Evolutionary conservation across 2,329 filamentous ascomycete genomes (phyloP), one percentile per base, ranked within the genome.

Genomic region (Zymoseptoria crescenta): DNA sequence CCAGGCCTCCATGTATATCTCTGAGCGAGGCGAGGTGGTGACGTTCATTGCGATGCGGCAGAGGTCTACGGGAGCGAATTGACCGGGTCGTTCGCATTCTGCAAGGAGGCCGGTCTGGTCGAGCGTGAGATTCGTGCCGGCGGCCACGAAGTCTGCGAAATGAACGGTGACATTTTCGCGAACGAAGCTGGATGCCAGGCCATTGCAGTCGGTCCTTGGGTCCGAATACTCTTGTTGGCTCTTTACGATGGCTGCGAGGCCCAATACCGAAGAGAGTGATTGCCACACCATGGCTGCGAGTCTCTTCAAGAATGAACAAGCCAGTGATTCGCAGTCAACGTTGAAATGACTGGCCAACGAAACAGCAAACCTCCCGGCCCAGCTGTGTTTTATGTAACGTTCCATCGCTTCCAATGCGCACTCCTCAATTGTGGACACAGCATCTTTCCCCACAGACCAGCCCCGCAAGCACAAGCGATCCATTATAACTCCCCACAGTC

Each of bases 1-100:
- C 76, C 76, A 79, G 10, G 75, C 73, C 64, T 79, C 77, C 67
- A 78, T 72, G 7, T 68, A 73, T 59, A 78, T 74, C 8, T 74
- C 74, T 16, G 73, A 76, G 49, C 71, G 68, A 24, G 70, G 66
- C 5, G 73, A 74, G 0, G 76, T 77, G 8, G 72, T 65, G 2
- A 77, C 74, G 53, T 74, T 69, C 52, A 77, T 69, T 3, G 69
- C 67, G n/a, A 77, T 64, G 8, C 76, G 72, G 61, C 76, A 77
- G 4, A 76, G 66, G 59, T 78, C 74, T 5, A 69, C 69, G 9
- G 70, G 60, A 1, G 74, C 69, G 50, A 69, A 55, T 50, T 72
- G 69, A 53, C 58, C 65, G n/a, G 67, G 52, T 8, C 64, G 62
- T 19, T 57, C 62, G 58, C 79, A 81, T 48, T 75, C 73, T 13